Evolutionary conservation across 805 yeast genomes (phyloP), one percentile per base, ranked within the genome.

Genomic region (Yarrowia sp.): DNA sequence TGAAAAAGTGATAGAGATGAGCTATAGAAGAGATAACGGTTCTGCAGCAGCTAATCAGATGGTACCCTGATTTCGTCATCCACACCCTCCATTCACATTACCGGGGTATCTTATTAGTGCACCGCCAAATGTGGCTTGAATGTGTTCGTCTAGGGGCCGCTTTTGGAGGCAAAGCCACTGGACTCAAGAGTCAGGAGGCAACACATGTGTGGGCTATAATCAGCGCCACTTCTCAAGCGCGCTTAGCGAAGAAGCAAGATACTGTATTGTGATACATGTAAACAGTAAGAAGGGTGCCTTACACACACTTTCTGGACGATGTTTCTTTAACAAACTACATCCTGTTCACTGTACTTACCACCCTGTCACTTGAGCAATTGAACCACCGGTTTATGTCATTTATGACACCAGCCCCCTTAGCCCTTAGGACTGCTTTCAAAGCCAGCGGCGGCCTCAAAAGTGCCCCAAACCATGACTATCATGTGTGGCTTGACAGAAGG

Each of bases 61-160:
- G 32, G 7, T 5, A 26, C 32, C 32, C 7, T 5, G 7, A 5
- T 26, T 26, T 26, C 32, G 32, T 26, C 32, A 26, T 26, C 32
- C 4, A 5, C 32, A 26, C 7, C 32, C 7, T 19, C 19, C 32
- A 5, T 26, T 26, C 32, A 26, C 32, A 26, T 26, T 26, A 26
- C 32, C 32, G 3, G 32, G 32, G 32, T 26, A 26, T 26, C 32
- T 26, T 26, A 26, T 1, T 26, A 26, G 35, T 48, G 52, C 52
- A 48, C 52, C 4, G 52, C 53, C 40, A 32, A 48, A 11, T 52
- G 58, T 52, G 58, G 58, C 58, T 52, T 52, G n/a, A 12, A 36
- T 8, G 7, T 52, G 32, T 16, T 19, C 58, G 58, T 52, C 22
- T 10, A 46, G 55, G 56, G 56, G 56, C 56, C 56, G n/a, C 56